These are phyloP conservation scores for Turritis glabra DNA, from an alignment of 345 rosid genomes.

Conservation along the genomic window DNA sequence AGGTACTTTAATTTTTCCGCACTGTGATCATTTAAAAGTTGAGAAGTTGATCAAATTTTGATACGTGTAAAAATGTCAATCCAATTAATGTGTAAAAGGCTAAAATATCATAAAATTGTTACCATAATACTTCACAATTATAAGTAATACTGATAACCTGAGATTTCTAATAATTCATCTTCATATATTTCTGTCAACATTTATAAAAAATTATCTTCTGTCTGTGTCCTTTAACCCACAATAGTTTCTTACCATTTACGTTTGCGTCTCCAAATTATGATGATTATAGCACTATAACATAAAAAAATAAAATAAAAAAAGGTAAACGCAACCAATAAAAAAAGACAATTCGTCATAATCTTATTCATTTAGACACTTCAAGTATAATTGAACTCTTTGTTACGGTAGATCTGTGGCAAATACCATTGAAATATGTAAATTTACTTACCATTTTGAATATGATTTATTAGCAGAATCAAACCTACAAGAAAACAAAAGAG, in stretches of 20 bases:
- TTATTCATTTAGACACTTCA: not conserved
- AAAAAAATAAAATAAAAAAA: not conserved
- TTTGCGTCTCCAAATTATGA: not conserved
- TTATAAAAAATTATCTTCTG: not conserved
- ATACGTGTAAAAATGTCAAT: constrained; percentile 19
- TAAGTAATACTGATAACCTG: not conserved
- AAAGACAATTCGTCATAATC: not conserved
- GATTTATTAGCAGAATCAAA: not conserved
- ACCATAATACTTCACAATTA: not conserved
- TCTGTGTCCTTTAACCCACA: not conserved
- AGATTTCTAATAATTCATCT: not conserved
- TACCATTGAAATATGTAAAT: not conserved
- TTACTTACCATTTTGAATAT: not conserved
- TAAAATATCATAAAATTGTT: not conserved
- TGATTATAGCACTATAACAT: not conserved
- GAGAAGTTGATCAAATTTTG: not conserved
- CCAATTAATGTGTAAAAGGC: not conserved
- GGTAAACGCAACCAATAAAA: not conserved
- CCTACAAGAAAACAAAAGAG: constrained; percentile 2
- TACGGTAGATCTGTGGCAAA: not conserved
- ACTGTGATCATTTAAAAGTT: constrained; percentile 20
- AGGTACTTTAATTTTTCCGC: constrained; percentile 24
- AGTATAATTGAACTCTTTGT: not conserved
- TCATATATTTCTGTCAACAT: not conserved
- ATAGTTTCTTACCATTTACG: not conserved